A percentile compares a stretch with the other conserved stretches of the same genome.
Evolutionary conservation across 225 moss, liverwort and hornwort genomes (phyloP).

Genomic region (Polytrichum commune): DNA sequence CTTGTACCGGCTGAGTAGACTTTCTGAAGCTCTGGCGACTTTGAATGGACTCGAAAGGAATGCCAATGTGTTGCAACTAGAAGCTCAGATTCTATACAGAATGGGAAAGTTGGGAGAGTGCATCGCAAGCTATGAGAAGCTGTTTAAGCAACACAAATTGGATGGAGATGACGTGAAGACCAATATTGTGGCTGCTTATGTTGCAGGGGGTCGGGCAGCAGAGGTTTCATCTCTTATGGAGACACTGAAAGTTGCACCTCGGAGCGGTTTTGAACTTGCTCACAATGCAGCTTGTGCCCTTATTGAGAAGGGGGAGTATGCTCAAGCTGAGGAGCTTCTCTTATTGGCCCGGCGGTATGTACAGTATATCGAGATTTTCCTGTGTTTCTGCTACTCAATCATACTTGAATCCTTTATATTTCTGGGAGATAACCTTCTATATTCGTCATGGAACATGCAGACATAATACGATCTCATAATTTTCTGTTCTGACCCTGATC

Average conservation of each 20-base stretch:
- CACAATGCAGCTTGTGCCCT: conserved; percentile 83
- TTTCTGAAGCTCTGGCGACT: conserved; percentile 63
- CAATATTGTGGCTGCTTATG: conserved; percentile 88
- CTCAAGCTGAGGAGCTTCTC: conserved; percentile 84
- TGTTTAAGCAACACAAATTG: conserved; percentile 61
- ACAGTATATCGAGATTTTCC: not conserved
- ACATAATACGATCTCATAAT: no score
- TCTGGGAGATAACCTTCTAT: no score
- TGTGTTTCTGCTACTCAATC: no score
- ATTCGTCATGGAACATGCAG: no score
- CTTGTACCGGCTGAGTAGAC: conserved; percentile 67
- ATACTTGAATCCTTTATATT: no score
- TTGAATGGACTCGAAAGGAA: conserved; percentile 58
- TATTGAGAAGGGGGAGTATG: conserved; percentile 68
- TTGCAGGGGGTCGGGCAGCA: conserved; percentile 69
- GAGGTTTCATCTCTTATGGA: conserved; percentile 84
- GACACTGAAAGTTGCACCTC: conserved; percentile 62
- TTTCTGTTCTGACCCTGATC: no score
- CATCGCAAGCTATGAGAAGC: conserved; percentile 62
- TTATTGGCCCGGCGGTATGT: conserved; percentile 68
- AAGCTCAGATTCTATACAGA: conserved; percentile 88
- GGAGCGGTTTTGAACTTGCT: conserved; percentile 76
- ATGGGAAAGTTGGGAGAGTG: conserved; percentile 69
- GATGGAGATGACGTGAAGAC: conserved; percentile 85
- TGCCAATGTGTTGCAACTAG: conserved; percentile 69